Conservation (phyloP, 768 basidiomycete species). For the Phlebiopsis gigantea region DNA sequence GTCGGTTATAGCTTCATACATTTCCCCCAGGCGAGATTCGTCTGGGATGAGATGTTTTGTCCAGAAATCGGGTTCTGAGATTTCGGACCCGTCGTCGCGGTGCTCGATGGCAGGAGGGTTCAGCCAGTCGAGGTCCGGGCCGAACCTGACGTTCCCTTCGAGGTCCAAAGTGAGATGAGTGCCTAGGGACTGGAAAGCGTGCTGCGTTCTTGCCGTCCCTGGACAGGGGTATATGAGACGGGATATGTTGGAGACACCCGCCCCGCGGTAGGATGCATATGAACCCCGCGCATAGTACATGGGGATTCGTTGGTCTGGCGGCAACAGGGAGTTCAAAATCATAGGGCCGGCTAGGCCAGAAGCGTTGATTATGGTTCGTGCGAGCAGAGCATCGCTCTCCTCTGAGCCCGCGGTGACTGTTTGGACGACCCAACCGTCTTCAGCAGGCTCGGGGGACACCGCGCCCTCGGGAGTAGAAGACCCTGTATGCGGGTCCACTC, state of each 20-base stretch:
- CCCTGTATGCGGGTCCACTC: constrained; percentile 60
- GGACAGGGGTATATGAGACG: constrained; percentile 94
- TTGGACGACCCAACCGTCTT: constrained; percentile 87
- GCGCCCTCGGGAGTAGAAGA: constrained; percentile 13
- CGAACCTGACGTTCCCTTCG: constrained; percentile 81
- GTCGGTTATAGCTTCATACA: constrained; percentile 63
- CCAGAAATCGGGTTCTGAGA: constrained; percentile 74
- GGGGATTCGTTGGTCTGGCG: constrained; percentile 50
- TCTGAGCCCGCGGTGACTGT: constrained; percentile 47
- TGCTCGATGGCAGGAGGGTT: constrained; percentile 37
- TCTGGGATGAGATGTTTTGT: constrained; percentile 55
- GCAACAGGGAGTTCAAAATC: constrained; percentile 66
- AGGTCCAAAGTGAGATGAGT: constrained; percentile 90
- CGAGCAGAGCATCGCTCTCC: constrained; percentile 60
- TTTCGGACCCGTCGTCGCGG: constrained; percentile 24
- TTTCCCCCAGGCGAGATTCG: constrained; percentile 53
- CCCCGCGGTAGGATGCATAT: constrained; percentile 84
- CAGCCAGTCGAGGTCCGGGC: constrained; percentile 91
- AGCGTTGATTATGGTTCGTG: constrained; percentile 76
- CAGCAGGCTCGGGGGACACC: constrained; percentile 26
- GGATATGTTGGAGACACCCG: constrained; percentile 58
- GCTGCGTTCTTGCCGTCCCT: constrained; percentile 46
- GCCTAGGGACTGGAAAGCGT: constrained; percentile 79
- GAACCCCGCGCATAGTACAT: constrained; percentile 82
- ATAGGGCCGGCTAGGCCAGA: constrained; percentile 70